Evolutionary conservation across 176 grass and related monocot species (phyloP).

Genomic region (sorghum (Sorghum bicolor)): Sorghum_bicolor_NCBIv3 NC_012870.2:8755501-8756000

Average conservation of each 20-base stretch:
- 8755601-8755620: conserved; percentile 26
- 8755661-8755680: conserved; percentile 74
- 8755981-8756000: conserved; percentile 59
- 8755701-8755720: conserved; percentile 83
- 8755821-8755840: conserved; percentile 21
- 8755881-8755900: conserved; percentile 72
- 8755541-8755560: not conserved
- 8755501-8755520: not conserved
- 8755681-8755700: conserved; percentile 96
- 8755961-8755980: not conserved
- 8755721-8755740: conserved; percentile 94
- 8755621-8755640: conserved; percentile 15
- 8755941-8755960: conserved; percentile 11
- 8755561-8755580: not conserved
- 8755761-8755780: not conserved
- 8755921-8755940: conserved; percentile 12
- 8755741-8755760: conserved; percentile 98
- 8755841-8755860: conserved; percentile 81
- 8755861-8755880: conserved; percentile 96
- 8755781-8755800: conserved; percentile 16
- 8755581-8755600: not conserved
- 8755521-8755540: not conserved
- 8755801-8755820: conserved; percentile 13
- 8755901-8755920: conserved; percentile 80
- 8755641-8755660: conserved; percentile 34